Evolutionary conservation across 2,329 filamentous ascomycete genomes (phyloP), one percentile per base, ranked within the genome.

Genomic region (Alternaria incomplexa): DNA sequence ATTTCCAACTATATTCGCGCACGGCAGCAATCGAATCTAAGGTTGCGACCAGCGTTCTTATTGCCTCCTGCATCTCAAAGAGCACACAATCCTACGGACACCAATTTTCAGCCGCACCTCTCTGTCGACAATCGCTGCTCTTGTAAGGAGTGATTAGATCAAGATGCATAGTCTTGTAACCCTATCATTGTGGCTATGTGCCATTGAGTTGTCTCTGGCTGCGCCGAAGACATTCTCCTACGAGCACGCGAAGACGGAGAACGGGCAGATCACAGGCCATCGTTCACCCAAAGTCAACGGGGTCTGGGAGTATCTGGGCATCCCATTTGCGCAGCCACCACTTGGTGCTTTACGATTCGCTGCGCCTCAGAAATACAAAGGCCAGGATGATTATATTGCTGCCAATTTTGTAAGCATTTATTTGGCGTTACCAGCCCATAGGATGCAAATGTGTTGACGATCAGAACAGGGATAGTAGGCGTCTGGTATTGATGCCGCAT

Each of bases 281-380:
- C 54, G 50, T 13, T 66, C 75, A 13, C 46, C 57, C 11, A 65
- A 65, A n/a, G 58, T 25, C 13, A 62, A 43, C 52, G 48, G 44
- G 5, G 74, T 76, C 9, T 69, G 65, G 54, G 74, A 79, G 44
- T 80, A 78, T 51, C 62, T 80, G 7, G 77, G 77, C 1, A 75
- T 79, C 17, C 76, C 73, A 1, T 80, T 75, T 55, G 78, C 77
- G 7, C 58, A 71, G 51, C 72, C 76, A 8, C 78, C 78, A 8
- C 40, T 75, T 3, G 76, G 76, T 6, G 44, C 72, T 8, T 61
- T 78, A 6, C 73, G 77, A 44, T 80, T 77, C 53, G 71, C 70
- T 28, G 55, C 71, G 17, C 75, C 75, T 11, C 60, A 72, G 23
- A 63, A 48, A 9, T 73, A 67, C 46, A 61, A 40, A 11, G 40